Percentiles rank a stretch among this genome's conserved stretches.
Evolutionary conservation across 306 rosid genomes (phyloP).

Genomic region (Fagus crenata): DNA sequence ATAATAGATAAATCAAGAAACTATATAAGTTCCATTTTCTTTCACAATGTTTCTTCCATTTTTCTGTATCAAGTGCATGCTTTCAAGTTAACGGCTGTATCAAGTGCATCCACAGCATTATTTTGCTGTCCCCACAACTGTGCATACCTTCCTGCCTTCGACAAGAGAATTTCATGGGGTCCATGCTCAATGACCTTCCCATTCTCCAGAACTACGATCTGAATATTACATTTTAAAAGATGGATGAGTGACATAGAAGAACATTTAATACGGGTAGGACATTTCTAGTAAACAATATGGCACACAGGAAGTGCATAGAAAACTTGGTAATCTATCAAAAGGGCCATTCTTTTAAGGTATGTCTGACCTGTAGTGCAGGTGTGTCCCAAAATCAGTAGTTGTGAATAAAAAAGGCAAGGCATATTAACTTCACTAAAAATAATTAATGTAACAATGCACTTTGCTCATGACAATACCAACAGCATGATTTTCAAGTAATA

Average conservation of each 20-base stretch:
- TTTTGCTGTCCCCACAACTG: constrained; percentile 99
- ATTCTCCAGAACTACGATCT: constrained; percentile 91
- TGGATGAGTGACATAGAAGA: constrained; percentile 8
- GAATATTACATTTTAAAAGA: constrained; percentile 27
- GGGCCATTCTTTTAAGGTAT: neutral
- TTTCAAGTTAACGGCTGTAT: constrained; percentile 55
- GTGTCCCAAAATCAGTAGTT: neutral
- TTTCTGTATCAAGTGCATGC: constrained; percentile 20
- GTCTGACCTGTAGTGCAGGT: neutral
- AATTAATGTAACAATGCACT: neutral
- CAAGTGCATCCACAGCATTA: constrained; percentile 69
- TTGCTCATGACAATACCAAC: neutral
- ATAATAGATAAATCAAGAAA: constrained; percentile 5
- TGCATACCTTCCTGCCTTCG: constrained; percentile 85
- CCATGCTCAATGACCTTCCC: constrained; percentile 95
- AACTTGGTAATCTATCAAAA: neutral
- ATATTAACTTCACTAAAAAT: too few species aligned
- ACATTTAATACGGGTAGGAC: neutral
- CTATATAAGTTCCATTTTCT: constrained; percentile 1
- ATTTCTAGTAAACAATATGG: neutral
- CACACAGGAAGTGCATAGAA: neutral
- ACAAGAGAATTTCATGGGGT: constrained; percentile 80
- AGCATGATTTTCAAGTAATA: neutral
- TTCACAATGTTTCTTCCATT: neutral
- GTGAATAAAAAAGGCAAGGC: neutral